Percentiles rank a stretch among this genome's conserved stretches.
phyloP scores from a whole-genome alignment of 495 filamentous ascomycete species.

The Penicillium arizonense region DNA sequence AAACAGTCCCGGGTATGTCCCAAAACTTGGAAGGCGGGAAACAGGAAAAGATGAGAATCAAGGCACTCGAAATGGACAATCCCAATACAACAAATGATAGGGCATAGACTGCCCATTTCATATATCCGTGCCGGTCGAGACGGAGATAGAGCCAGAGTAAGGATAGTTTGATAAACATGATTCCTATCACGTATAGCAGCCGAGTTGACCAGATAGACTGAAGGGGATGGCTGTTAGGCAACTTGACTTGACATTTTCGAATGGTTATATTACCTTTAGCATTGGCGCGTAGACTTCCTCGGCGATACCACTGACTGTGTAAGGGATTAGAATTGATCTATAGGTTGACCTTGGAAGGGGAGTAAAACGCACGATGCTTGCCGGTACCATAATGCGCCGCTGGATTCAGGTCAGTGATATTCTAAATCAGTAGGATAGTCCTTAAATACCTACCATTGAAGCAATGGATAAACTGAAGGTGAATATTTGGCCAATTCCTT shows the following conservation, averaged over 20 bases:
- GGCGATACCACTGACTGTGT: no score
- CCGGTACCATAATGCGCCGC: no score
- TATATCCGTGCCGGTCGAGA: conserved; percentile 11
- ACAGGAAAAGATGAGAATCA: conserved; percentile 3
- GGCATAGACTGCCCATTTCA: conserved; percentile 9
- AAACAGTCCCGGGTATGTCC: no score
- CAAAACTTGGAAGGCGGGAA: conserved; percentile 4
- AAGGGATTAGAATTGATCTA: no score
- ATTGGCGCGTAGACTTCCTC: conserved; percentile 2
- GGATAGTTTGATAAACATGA: conserved; percentile 12
- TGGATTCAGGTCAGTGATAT: no score
- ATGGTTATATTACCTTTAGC: conserved; percentile 5
- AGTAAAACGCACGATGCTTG: no score
- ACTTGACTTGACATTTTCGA: neutral
- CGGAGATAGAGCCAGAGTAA: conserved; percentile 19
- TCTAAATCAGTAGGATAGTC: neutral
- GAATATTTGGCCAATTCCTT: conserved; percentile 3
- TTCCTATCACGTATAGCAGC: conserved; percentile 6
- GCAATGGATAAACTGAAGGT: conserved; percentile 10
- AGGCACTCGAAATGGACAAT: conserved; percentile 6
- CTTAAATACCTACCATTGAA: conserved; percentile 3
- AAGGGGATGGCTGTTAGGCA: neutral
- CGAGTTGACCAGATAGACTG: conserved; percentile 7
- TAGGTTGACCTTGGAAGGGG: no score
- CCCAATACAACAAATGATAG: conserved; percentile 7